phyloP scores from a whole-genome alignment of 1,284 basidiomycete genomes.

The Irpex sp. region DNA sequence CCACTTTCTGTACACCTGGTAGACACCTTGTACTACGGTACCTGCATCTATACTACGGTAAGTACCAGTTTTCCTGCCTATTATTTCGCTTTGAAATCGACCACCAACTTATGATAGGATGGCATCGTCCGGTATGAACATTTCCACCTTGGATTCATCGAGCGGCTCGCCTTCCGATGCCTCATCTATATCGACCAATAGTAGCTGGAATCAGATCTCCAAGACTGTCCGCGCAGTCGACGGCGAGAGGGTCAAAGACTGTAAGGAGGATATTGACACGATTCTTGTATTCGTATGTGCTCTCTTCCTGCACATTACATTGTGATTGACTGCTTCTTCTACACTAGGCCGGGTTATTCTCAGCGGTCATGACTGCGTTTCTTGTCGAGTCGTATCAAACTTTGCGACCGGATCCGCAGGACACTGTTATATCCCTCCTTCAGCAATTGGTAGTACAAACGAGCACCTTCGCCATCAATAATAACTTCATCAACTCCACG shows the following conservation, averaged over 20 bases:
- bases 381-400: background rate
- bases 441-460: background rate
- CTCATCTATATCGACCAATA: slow-evolving; percentile 43
- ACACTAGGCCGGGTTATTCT: slow-evolving; percentile 6
- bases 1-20: too few relatives aligned
- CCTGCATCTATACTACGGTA: too few relatives aligned
- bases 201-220: slow-evolving; percentile 33
- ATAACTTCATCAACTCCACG: slow-evolving; percentile 1
- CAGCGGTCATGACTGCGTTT: slow-evolving; percentile 1
- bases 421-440: background rate
- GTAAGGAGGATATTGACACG: slow-evolving; percentile 7
- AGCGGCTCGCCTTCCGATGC: background rate
- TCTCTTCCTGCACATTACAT: background rate
- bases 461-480: slow-evolving; percentile 27
- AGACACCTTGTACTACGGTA: too few relatives aligned
- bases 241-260: background rate
- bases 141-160: background rate
- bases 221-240: slow-evolving; percentile 1
- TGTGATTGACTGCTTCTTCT: background rate
- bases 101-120: background rate
- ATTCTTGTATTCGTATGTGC: slow-evolving; percentile 4
- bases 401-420: background rate
- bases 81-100: too few relatives aligned
- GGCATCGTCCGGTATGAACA: background rate
- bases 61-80: too few relatives aligned